Evolutionary conservation across 1,139 yeast genomes (phyloP), one percentile per base, ranked within the genome.

Genomic region (Kazachstania sp.): DNA sequence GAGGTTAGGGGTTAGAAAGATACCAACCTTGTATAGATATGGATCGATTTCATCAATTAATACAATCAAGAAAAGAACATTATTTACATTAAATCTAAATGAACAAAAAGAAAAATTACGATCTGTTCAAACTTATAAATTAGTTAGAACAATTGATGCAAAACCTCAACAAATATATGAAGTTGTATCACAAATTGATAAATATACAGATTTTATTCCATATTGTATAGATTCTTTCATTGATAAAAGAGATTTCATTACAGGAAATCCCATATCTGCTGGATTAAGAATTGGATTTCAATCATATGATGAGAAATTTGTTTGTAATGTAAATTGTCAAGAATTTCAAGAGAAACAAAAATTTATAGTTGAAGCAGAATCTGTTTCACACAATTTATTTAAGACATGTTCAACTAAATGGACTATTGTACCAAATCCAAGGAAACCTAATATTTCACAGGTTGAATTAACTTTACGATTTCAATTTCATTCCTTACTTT

Each of bases 271-370:
- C 0, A 59, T 70, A 0, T 72, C 72, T 41, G 97, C 94, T 0
- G 83, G 85, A 0, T 68, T 92, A 36, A 68, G 79, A 35, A 87
- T 92, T 13, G 95, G 97, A 0, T 92, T 95, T 81, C 74, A 80
- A 51, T 71, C 75, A 37, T 83, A 81, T 56, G 86, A 82, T 48
- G 98, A 92, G 61, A 71, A 70, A 41, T 88, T 88, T 63, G 80
- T 78, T 29, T 88, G 97, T 64, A 67, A 74, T 45, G 67, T 92
- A 29, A 57, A 59, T 1, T 84, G 87, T 57, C 56, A 62, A 9
- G 40, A 28, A 11, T 15, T 32, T 28, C 79, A 16, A 11, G 37
- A 60, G 40, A 45, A 56, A 44, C 37, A 44, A 11, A 43, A 47
- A 16, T 56, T 50, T 45, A 46, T 42, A 15, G 63, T 61, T 7